Evolutionary conservation across 495 filamentous ascomycete genomes (phyloP).

Genomic region (Sphaerosporella brunnea): DNA sequence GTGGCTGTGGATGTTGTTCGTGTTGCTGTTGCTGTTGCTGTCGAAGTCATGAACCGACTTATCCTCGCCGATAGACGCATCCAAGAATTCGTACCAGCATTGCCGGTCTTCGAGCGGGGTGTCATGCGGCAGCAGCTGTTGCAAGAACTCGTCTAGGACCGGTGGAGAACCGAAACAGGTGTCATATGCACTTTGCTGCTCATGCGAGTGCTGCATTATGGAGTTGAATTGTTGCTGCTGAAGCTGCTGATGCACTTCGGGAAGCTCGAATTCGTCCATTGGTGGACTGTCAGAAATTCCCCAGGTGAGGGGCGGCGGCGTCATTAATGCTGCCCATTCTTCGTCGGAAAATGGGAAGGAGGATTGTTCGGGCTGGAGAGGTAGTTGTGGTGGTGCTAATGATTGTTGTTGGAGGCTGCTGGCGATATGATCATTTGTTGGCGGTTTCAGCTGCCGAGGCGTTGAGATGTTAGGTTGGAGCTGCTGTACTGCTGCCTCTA

Average conservation of each 20-base stretch:
- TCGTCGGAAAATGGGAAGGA: neutral
- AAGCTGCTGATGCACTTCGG: neutral
- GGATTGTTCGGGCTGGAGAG: neutral
- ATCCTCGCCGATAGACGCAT: conserved; percentile 13
- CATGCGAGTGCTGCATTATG: neutral
- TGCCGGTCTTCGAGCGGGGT: conserved; percentile 15
- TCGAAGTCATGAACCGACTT: too few species aligned
- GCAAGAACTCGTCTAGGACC: conserved; percentile 16
- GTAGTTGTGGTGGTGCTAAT: neutral
- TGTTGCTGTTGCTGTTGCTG: too few species aligned
- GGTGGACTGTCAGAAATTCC: neutral
- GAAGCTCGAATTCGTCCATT: conserved; percentile 1
- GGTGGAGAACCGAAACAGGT: conserved; percentile 2
- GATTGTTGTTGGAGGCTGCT: neutral
- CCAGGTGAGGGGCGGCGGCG: conserved; percentile 1
- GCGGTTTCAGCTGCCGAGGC: too few species aligned
- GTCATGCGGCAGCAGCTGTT: conserved; percentile 11
- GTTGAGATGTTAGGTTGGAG: too few species aligned
- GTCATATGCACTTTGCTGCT: neutral
- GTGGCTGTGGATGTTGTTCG: too few species aligned
- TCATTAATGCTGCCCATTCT: conserved; percentile 4
- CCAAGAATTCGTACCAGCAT: conserved; percentile 22
- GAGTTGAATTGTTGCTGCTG: neutral
- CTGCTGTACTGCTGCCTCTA: too few species aligned
- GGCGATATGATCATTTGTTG: too few species aligned